Evolutionary conservation across 148 eudicot genomes (phyloP), one percentile per base, ranked within the genome.

Genomic region (Silene uniflora): DNA sequence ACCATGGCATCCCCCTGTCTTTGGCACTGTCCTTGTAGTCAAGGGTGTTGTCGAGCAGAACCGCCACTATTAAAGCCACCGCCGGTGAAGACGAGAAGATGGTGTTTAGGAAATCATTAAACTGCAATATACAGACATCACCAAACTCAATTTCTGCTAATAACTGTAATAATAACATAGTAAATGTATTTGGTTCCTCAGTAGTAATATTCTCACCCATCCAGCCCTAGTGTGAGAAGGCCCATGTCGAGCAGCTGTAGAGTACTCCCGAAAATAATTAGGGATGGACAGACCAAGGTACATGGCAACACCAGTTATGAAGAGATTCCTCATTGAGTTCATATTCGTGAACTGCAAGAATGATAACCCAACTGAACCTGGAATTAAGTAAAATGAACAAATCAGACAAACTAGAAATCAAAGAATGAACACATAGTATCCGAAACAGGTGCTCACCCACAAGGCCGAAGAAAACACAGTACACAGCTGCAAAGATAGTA

Each of bases 261-360:
- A 84, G 82, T 92, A 95, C 76, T 92, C 97, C 75, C 88, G 85
- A 80, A 95, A 95, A 72, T 89, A 92, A 79, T 95, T 93, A 12
- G 99, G 99, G 73, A 92, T 89, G 16, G 99, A 95, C 76, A 95
- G 74, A 6, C 99, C 99, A 27, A 95, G 94, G 82, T 82, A 95
- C 83, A 95, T 82, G 39, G 99, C 79, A 42, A 95, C 97, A 16
- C 99, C 99, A 1, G 79, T 75, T 12, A 95, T 95, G 84, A 95
- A 95, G 64, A 95, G 90, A 80, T 89, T 95, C 76, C 99, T 88
- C 98, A 92, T 85, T 5, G 99, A 95, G 89, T 95, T 95, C 97
- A 95, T 95, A 81, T 95, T 92, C 22, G 99, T 95, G 84, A 95
- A 95, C 79, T 95, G 99, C 85, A 95, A 83, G 79, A 92, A 95